Percentiles rank a stretch among this genome's conserved stretches.
Conservation (phyloP, 2,329 filamentous ascomycete species). For the Trichoderma arundinaceum region DNA sequence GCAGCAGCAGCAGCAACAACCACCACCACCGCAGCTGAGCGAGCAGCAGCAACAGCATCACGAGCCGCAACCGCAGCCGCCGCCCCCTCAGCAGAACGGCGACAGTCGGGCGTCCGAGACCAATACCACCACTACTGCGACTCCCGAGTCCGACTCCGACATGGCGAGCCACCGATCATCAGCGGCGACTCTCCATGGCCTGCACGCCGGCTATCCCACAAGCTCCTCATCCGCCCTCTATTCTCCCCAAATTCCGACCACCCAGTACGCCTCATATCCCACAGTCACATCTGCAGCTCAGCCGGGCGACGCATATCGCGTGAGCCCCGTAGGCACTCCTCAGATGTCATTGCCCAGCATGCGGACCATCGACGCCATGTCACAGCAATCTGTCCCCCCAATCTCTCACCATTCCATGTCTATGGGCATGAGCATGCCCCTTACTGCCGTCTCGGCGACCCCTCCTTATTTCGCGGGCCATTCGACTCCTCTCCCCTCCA, state of each 20-base stretch:
- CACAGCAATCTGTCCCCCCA: constrained; percentile 37
- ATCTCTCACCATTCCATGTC: constrained; percentile 46
- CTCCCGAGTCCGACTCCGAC: constrained; percentile 35
- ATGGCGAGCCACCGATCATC: constrained; percentile 44
- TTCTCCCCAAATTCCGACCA: constrained; percentile 34
- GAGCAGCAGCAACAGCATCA: constrained; percentile 27
- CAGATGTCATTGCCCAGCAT: constrained; percentile 49
- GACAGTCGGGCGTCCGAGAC: constrained; percentile 41
- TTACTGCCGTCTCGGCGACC: constrained; percentile 40
- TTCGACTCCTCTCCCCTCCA: constrained; percentile 44
- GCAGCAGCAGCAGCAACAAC: constrained; percentile 24
- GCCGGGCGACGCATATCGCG: constrained; percentile 41
- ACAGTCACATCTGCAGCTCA: constrained; percentile 38
- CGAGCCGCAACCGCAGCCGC: constrained; percentile 10
- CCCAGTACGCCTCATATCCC: constrained; percentile 44
- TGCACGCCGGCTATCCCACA: constrained; percentile 40
- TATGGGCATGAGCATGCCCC: constrained; percentile 44
- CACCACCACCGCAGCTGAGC: constrained; percentile 29
- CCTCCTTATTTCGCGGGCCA: constrained; percentile 54
- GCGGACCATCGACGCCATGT: constrained; percentile 48
- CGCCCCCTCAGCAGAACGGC: constrained; percentile 42
- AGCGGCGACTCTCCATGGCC: constrained; percentile 36
- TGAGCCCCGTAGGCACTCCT: constrained; percentile 40
- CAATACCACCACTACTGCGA: constrained; percentile 32
- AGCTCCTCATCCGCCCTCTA: constrained; percentile 31